Evolutionary conservation across 2,329 filamentous ascomycete species (phyloP).

Genomic region (Plectosphaerella plurivora): DNA sequence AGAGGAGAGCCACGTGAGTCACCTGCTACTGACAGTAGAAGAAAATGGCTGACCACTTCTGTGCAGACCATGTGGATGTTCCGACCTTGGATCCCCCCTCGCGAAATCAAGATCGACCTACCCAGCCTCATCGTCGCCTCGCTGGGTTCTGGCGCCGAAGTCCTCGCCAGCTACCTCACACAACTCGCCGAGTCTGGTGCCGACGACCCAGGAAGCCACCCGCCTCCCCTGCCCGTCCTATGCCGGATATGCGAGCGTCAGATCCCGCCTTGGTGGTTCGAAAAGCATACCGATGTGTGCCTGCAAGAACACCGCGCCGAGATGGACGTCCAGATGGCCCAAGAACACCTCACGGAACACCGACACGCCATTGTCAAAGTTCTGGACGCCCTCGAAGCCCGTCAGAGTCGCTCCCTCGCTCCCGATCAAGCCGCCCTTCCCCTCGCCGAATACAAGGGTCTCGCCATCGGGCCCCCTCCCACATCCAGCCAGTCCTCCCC

Average conservation of each 20-base stretch:
- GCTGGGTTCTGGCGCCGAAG: slow-evolving; percentile 88
- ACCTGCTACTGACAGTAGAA: not conserved
- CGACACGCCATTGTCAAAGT: slow-evolving; percentile 93
- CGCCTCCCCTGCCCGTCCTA: slow-evolving; percentile 78
- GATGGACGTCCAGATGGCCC: slow-evolving; percentile 95
- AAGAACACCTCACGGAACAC: slow-evolving; percentile 88
- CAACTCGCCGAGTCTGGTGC: slow-evolving; percentile 78
- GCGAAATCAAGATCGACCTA: slow-evolving; percentile 94
- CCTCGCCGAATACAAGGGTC: slow-evolving; percentile 79
- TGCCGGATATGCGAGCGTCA: slow-evolving; percentile 97
- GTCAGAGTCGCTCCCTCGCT: slow-evolving; percentile 59
- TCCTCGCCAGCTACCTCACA: slow-evolving; percentile 90
- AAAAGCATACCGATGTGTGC: slow-evolving; percentile 96
- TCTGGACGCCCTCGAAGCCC: slow-evolving; percentile 82
- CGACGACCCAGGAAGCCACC: slow-evolving; percentile 69
- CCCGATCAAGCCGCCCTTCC: slow-evolving; percentile 49
- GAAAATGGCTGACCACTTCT: slow-evolving; percentile 2
- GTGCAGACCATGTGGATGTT: slow-evolving; percentile 98
- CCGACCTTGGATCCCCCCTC: slow-evolving; percentile 79
- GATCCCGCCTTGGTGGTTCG: slow-evolving; percentile 99
- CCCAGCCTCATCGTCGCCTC: slow-evolving; percentile 87
- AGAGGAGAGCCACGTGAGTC: slow-evolving; percentile 84
- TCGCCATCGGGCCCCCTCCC: slow-evolving; percentile 73
- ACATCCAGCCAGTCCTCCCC: slow-evolving; percentile 68
- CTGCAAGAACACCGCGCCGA: slow-evolving; percentile 94